phyloP scores from a whole-genome alignment of 768 basidiomycete genomes.

The Lactifluus pinguis region DNA sequence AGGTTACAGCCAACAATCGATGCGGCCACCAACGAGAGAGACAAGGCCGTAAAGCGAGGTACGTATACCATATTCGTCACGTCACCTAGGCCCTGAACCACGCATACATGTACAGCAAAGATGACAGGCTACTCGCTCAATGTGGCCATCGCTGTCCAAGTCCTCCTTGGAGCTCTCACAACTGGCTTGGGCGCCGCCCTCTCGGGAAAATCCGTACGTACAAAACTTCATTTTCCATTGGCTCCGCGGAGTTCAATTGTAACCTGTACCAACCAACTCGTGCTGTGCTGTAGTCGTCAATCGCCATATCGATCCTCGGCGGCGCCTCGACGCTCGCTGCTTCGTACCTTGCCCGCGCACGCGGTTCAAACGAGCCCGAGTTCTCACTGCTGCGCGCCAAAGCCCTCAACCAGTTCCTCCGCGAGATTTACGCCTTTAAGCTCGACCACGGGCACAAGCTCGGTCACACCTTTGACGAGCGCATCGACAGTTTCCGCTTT shows the following conservation, averaged over 20 bases:
- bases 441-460: slow-evolving; percentile 44
- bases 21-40: neutral
- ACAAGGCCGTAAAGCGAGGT: slow-evolving; percentile 1
- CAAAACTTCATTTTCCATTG: neutral
- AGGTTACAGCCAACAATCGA: slow-evolving; percentile 8
- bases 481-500: slow-evolving; percentile 28
- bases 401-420: slow-evolving; percentile 58
- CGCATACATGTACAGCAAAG: slow-evolving; percentile 11
- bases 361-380: slow-evolving; percentile 66
- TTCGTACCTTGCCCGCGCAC: slow-evolving; percentile 60
- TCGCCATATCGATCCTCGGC: slow-evolving; percentile 31
- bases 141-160: slow-evolving; percentile 23
- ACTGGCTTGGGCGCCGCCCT: slow-evolving; percentile 21
- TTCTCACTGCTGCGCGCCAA: slow-evolving; percentile 43
- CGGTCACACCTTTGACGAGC: slow-evolving; percentile 28
- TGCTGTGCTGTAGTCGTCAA: neutral
- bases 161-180: slow-evolving; percentile 23
- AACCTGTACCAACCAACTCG: neutral
- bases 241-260: neutral
- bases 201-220: slow-evolving; percentile 15
- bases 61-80: neutral
- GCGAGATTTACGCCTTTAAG: slow-evolving; percentile 48
- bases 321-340: slow-evolving; percentile 59
- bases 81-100: neutral
- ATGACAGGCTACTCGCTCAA: slow-evolving; percentile 20